phyloP scores from a whole-genome alignment of 441 rosid genomes.

The Croton laevigatus region DNA sequence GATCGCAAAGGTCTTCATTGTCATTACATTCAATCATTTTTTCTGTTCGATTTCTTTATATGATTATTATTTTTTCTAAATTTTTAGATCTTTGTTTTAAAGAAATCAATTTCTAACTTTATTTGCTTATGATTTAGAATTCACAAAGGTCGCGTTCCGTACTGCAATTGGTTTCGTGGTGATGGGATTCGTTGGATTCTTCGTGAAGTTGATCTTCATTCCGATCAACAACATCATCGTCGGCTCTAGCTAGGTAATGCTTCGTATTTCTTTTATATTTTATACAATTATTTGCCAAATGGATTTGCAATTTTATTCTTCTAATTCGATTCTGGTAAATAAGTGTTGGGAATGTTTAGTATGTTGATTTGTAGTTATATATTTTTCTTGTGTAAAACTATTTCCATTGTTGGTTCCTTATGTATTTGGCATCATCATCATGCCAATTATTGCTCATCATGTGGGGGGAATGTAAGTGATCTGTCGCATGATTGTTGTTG shows the following conservation, averaged over 20 bases:
- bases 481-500: neutral
- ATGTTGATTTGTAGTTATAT: neutral
- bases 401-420: too few relatives aligned
- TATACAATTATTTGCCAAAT: neutral
- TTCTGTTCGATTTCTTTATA: too few relatives aligned
- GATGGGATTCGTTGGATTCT: constrained; percentile 89
- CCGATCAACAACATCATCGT: constrained; percentile 91
- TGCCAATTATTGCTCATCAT: neutral
- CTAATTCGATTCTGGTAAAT: neutral
- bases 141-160: constrained; percentile 73
- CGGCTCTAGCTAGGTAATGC: constrained; percentile 52
- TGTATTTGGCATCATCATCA: too few relatives aligned
- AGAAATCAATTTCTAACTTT: neutral
- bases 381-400: too few relatives aligned
- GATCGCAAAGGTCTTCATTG: constrained; percentile 62
- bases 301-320: neutral
- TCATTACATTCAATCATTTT: neutral
- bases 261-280: neutral
- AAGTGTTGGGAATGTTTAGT: neutral
- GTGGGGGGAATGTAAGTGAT: neutral
- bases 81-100: neutral
- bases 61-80: neutral
- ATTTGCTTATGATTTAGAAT: constrained; percentile 36
- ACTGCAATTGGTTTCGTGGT: constrained; percentile 86
- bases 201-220: constrained; percentile 78